Base-by-base conservation (phyloP, 2,329 filamentous ascomycete species). In the Trichoderma sp. region DNA sequence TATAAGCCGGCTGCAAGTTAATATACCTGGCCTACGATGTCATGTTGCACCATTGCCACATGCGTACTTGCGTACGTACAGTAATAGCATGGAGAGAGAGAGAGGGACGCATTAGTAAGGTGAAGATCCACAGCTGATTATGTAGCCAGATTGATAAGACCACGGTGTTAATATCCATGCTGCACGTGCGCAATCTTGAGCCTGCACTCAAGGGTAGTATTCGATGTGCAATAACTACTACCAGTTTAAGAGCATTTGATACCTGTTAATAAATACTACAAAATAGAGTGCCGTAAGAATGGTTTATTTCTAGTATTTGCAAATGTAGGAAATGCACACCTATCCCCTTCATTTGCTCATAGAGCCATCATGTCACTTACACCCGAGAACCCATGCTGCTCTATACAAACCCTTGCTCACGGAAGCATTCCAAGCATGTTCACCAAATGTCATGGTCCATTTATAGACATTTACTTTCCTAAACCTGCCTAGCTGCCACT, bases 31-130 rank as follows among this genome's bases (percentile, higher is more conserved):
- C 22, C 29, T 53, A 48, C 59, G 34, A 63, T 53, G 32, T 53
- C 32, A 37, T 57, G 59, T 39, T 63, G 34, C 59, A 53, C 59
- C 59, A 53, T 63, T 52, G 59, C 59, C 59, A 53, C 59, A 39
- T 63, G 34, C 39, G 45, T 25, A n/a, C n/a, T n/a, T n/a, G n/a
- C n/a, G n/a, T n/a, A n/a, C n/a, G n/a, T n/a, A n/a, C n/a, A n/a
- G n/a, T n/a, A n/a, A n/a, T n/a, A n/a, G n/a, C n/a, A n/a, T 48
- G 19, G 42, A 12, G 22, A 19, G 42, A 48, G 19, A 1, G n/a
- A 48, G 19, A n/a, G n/a, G n/a, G n/a, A n/a, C 13, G n/a, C 58
- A 61, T 45, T 50, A 48, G n/a, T 50, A 61, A 45, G 42, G 17
- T 32, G 12, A 4, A 25, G 58, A 22, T 45, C 39, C 53, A 57